A percentile compares a stretch with the other conserved stretches of the same genome.
Conservation (phyloP, 208 protist species). For the Novymonas esmeraldas region DNA sequence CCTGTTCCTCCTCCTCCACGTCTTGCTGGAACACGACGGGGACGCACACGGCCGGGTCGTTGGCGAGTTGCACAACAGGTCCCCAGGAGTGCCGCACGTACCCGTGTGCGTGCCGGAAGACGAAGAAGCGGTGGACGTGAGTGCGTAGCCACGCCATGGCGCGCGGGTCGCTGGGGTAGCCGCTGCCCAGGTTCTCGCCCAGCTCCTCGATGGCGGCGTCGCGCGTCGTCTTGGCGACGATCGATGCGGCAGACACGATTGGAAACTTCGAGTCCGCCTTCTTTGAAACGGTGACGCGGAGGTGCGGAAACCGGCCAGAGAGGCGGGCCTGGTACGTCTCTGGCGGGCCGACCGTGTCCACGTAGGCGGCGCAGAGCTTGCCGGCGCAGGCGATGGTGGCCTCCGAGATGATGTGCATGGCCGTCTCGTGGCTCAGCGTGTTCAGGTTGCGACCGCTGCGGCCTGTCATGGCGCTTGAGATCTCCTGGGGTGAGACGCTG, state of each 20-base stretch:
- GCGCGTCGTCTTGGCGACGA: slow-evolving; percentile 92
- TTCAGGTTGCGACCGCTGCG: slow-evolving; percentile 82
- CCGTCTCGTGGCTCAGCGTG: slow-evolving; percentile 87
- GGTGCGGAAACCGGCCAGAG: slow-evolving; percentile 78
- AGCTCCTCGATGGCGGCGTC: slow-evolving; percentile 51
- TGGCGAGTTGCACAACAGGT: slow-evolving; percentile 62
- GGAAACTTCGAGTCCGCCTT: slow-evolving; percentile 94
- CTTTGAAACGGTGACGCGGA: slow-evolving; percentile 83
- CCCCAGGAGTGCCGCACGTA: slow-evolving; percentile 86
- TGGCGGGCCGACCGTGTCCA: slow-evolving; percentile 94
- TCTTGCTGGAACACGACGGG: slow-evolving; percentile 74
- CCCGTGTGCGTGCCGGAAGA: slow-evolving; percentile 42
- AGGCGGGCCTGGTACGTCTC: slow-evolving; percentile 82
- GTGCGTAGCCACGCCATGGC: slow-evolving; percentile 68
- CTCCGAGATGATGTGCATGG: slow-evolving; percentile 80
- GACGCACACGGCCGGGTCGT: slow-evolving; percentile 52
- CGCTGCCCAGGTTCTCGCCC: slow-evolving; percentile 69
- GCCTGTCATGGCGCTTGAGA: slow-evolving; percentile 77
- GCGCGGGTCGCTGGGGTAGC: slow-evolving; percentile 84
- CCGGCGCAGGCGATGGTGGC: slow-evolving; percentile 71
- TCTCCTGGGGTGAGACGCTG: slow-evolving; percentile 62
- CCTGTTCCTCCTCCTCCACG: slow-evolving; percentile 42
- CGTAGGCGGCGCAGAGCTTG: slow-evolving; percentile 86
- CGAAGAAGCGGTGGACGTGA: slow-evolving; percentile 83
- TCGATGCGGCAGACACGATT: slow-evolving; percentile 92